A percentile compares a stretch with the other conserved stretches of the same genome.
Conservation (phyloP, 441 rosid species). For the Populus tomentosa region DNA sequence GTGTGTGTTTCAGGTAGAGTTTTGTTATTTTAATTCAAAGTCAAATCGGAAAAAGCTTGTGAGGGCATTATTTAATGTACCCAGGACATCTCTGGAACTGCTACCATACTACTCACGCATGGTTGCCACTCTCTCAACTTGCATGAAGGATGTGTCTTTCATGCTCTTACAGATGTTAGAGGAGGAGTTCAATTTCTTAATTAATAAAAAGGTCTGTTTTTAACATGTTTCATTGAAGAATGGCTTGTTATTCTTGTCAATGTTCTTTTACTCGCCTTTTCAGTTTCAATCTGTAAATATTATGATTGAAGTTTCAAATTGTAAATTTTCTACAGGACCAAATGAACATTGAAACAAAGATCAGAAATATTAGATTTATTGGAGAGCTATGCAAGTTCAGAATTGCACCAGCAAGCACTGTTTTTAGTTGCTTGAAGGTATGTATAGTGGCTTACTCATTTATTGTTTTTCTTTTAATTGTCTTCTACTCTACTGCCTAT, state of each 20-base stretch:
- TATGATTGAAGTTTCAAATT: no score
- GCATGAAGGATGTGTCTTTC: slow-evolving; percentile 91
- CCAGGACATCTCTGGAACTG: slow-evolving; percentile 95
- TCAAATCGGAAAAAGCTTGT: slow-evolving; percentile 93
- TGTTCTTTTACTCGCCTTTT: background rate
- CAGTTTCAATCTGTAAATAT: no score
- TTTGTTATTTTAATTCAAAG: slow-evolving; percentile 93
- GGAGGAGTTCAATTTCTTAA: slow-evolving; percentile 96
- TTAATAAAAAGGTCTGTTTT: slow-evolving; percentile 81
- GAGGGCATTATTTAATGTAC: slow-evolving; percentile 92
- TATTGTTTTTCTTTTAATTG: no score
- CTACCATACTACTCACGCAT: slow-evolving; percentile 92
- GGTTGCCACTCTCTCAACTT: slow-evolving; percentile 92
- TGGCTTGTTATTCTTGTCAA: slow-evolving; percentile 4
- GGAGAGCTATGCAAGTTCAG: no score
- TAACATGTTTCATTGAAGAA: slow-evolving; percentile 8
- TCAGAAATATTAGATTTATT: no score
- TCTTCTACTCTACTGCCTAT: no score
- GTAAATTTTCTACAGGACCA: no score
- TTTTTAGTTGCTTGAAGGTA: no score
- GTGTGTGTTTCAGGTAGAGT: slow-evolving; percentile 71
- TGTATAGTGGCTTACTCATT: no score
- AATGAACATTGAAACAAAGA: no score
- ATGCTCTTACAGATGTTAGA: slow-evolving; percentile 94
- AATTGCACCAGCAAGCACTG: no score